phyloP scores from a whole-genome alignment of 2,329 filamentous ascomycete genomes.

The Paraconiothyrium sp. region DNA sequence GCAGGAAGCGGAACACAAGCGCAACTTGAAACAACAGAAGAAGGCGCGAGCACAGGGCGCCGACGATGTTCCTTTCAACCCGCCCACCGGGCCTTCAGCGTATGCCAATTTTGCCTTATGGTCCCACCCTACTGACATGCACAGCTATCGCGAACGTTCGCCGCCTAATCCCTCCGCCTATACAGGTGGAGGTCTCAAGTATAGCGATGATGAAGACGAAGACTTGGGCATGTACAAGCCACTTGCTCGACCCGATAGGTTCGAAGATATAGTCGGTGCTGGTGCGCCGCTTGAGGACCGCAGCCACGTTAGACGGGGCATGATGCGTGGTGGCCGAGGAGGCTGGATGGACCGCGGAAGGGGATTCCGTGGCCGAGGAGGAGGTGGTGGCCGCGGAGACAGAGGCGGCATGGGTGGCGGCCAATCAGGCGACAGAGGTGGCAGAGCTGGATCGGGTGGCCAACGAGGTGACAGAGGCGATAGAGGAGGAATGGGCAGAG shows the following conservation, averaged over 20 bases:
- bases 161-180: constrained; percentile 36
- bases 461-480: constrained; percentile 35
- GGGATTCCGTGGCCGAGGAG: constrained; percentile 47
- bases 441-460: constrained; percentile 37
- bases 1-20: constrained; percentile 82
- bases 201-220: constrained; percentile 56
- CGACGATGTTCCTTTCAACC: constrained; percentile 39
- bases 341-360: constrained; percentile 49
- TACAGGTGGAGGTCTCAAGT: constrained; percentile 51
- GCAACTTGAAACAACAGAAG: constrained; percentile 67
- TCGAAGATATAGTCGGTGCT: constrained; percentile 56
- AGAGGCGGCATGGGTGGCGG: constrained; percentile 26
- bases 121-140: not conserved
- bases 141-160: constrained; percentile 14
- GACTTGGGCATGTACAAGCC: constrained; percentile 58
- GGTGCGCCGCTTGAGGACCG: constrained; percentile 49
- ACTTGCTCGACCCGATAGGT: constrained; percentile 57
- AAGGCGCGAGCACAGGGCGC: constrained; percentile 43
- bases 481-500: not conserved
- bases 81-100: constrained; percentile 18
- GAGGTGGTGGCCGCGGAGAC: constrained; percentile 35
- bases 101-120: constrained; percentile 23
- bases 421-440: constrained; percentile 29
- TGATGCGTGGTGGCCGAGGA: constrained; percentile 40
- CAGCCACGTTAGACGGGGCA: constrained; percentile 48